Evolutionary conservation across 2,329 filamentous ascomycete species (phyloP), one percentile per base, ranked within the genome.

Genomic region (Diplodia mutila): DNA sequence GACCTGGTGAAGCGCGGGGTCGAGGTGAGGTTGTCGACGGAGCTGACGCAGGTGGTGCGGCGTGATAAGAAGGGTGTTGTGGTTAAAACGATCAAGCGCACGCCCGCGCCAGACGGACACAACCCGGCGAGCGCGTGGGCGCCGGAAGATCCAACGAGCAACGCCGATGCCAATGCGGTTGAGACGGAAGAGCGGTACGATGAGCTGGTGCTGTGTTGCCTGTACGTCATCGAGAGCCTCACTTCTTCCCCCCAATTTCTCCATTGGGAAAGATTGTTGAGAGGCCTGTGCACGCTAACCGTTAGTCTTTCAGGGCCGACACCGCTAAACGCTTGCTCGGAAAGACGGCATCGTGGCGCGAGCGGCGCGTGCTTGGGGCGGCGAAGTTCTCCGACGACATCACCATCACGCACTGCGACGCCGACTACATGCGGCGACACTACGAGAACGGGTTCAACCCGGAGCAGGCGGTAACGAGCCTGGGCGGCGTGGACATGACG

Each of bases 361-460:
- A 94, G 75, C 86, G 82, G 59, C 84, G 85, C 52, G 86, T 94
- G 11, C 85, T 94, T 0, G 89, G 90, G n/a, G 87, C 88, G 18
- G 90, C 90, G 11, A 87, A 87, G 68, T 89, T 91, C 76, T 87
- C 85, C 73, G 86, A 91, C 80, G 90, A 92, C 75, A 86, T 91
- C 66, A 91, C 89, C 16, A 84, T 91, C 69, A 91, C 89, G 1
- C 89, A 91, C 75, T 85, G 82, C 71, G 89, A 92, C 74, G 78
- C 80, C 6, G 79, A 83, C 12, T 91, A 91, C 79, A 90, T 91
- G 81, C 83, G 86, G 67, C 85, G 84, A 54, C 86, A 91, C 76
- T 91, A 92, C 80, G 88, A 91, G 72, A 89, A 86, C 53, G 80
- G 79, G 67, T 89, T 86, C 78, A 81, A 83, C 69, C 71, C 80